These are phyloP conservation scores for Serendipita indica DNA, from an alignment of 768 basidiomycete species.

Conservation along the genomic window DNA sequence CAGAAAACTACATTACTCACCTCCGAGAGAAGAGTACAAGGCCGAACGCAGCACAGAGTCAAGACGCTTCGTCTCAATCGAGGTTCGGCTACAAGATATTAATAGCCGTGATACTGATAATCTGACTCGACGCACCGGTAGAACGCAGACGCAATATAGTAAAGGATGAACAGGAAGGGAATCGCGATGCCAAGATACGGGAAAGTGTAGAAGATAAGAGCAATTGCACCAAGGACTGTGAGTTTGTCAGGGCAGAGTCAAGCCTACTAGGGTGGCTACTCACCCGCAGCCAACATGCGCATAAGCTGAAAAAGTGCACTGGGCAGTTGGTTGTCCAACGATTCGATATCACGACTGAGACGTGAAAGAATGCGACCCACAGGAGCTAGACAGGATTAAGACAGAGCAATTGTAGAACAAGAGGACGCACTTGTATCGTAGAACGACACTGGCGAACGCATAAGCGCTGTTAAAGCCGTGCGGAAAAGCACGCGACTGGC, in stretches of 20 bases:
- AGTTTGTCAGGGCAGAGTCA: neutral
- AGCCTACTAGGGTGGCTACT: neutral
- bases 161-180: slow-evolving; percentile 36
- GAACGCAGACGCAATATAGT: slow-evolving; percentile 38
- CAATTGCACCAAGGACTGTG: slow-evolving; percentile 40
- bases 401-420: neutral
- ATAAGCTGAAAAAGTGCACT: slow-evolving; percentile 33
- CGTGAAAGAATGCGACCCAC: slow-evolving; percentile 39
- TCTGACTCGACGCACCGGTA: slow-evolving; percentile 27
- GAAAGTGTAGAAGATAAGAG: slow-evolving; percentile 50
- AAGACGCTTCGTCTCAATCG: slow-evolving; percentile 49
- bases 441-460: slow-evolving; percentile 48
- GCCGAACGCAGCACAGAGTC: slow-evolving; percentile 47
- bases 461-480: slow-evolving; percentile 37
- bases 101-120: neutral
- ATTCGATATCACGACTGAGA: slow-evolving; percentile 48
- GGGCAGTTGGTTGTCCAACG: slow-evolving; percentile 36
- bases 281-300: neutral
- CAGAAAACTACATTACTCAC: neutral
- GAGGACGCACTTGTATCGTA: slow-evolving; percentile 45
- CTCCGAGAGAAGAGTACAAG: slow-evolving; percentile 32
- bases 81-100: slow-evolving; percentile 25
- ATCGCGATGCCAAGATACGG: slow-evolving; percentile 54
- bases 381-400: neutral
- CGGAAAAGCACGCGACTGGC: slow-evolving; percentile 37